Evolutionary conservation across 208 protist genomes (phyloP), one percentile per base, ranked within the genome.

Genomic region (Polymyxa betae): DNA sequence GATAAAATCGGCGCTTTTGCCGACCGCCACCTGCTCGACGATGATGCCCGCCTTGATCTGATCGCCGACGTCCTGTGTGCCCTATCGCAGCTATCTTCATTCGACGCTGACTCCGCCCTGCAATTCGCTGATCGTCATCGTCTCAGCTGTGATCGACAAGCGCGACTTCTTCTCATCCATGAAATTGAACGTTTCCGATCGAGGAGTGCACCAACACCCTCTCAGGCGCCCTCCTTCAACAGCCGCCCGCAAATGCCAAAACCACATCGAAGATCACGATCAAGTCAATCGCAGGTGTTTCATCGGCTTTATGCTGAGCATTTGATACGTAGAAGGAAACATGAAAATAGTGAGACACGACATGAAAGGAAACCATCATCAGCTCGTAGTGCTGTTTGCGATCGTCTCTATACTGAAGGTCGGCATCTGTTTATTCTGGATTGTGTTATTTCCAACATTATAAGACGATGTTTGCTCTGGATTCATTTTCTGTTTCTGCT

Each of bases 331-430:
- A 45, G 16, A 20, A 35, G 35, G 35, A n/a, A 35, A 5, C 16
- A 82, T n/a, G 40, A 5, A 5, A n/a, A 5, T n/a, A n/a, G 16
- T n/a, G n/a, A 5, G 72, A 5, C 72, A 5, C 72, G 35, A n/a
- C 72, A 82, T 12, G 16, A 82, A 20, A 5, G 72, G 35, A 5
- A n/a, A 43, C 5, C 72, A 35, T 82, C 72, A n/a, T 82, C 72
- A n/a, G 40, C 72, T 5, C n/a, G 72, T 20, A 82, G 72, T n/a
- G 72, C 40, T 12, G 40, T 82, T n/a, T 82, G 72, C 72, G 72
- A 82, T n/a, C n/a, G 72, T 20, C n/a, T 82, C 16, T 82, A 82
- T n/a, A n/a, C 5, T 12, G 72, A 82, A 35, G 72, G 72, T 43
- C n/a, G n/a, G n/a, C 12, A 60, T 60, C 24, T 60, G 49, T 5